These are phyloP conservation scores for Calophaca sinica DNA, from an alignment of 306 rosid genomes.

Conservation along the genomic window DNA sequence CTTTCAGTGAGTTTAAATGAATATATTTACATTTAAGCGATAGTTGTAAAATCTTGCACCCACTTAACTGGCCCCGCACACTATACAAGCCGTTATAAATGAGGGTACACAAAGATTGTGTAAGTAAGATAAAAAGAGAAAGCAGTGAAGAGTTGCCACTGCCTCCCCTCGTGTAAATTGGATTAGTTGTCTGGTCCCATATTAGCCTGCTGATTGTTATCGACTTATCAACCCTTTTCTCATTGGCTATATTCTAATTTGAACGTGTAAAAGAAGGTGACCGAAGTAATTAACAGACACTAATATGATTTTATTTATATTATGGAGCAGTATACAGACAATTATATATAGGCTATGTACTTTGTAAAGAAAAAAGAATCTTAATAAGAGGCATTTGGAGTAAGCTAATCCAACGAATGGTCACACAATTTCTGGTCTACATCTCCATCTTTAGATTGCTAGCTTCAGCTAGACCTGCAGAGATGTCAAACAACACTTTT, in stretches of 20 bases:
- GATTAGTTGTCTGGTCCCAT: too few species aligned
- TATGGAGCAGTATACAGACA: constrained; percentile 61
- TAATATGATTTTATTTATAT: constrained; percentile 63
- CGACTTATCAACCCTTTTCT: too few species aligned
- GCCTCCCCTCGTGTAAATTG: too few species aligned
- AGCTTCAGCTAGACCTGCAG: constrained; percentile 77
- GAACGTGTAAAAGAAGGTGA: not conserved
- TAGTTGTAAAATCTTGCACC: too few species aligned
- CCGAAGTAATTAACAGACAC: constrained; percentile 43
- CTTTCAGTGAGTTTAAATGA: too few species aligned
- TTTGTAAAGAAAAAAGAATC: constrained; percentile 52
- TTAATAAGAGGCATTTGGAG: constrained; percentile 47
- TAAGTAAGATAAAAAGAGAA: too few species aligned
- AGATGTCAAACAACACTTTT: constrained; percentile 40
- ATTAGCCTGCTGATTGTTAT: too few species aligned
- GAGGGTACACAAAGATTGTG: too few species aligned
- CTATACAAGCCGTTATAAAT: too few species aligned
- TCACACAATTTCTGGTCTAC: constrained; percentile 53
- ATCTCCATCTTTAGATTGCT: constrained; percentile 78
- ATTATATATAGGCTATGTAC: constrained; percentile 61
- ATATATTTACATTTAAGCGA: too few species aligned
- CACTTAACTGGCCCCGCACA: too few species aligned
- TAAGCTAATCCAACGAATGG: constrained; percentile 52
- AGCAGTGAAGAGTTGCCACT: too few species aligned
- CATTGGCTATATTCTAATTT: not conserved